Conservation (phyloP, 2,329 filamentous ascomycete species). For the Colletotrichum sansevieriae region DNA sequence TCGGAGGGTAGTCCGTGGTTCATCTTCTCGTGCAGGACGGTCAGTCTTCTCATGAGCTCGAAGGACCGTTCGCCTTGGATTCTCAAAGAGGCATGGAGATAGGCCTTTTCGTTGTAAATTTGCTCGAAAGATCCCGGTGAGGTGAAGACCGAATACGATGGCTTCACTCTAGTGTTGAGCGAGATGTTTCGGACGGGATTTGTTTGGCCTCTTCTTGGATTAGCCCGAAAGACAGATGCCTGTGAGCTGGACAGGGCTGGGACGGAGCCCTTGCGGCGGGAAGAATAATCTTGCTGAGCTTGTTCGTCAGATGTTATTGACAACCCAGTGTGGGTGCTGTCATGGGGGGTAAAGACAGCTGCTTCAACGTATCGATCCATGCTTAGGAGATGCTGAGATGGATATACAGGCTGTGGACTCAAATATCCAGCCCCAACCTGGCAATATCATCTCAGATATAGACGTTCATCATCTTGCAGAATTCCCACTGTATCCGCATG, state of each 20-base stretch:
- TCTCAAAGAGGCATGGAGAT: constrained; percentile 58
- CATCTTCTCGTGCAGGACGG: constrained; percentile 52
- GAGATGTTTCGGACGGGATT: neutral
- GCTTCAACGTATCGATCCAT: constrained; percentile 33
- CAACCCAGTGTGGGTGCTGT: neutral
- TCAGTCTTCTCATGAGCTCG: constrained; percentile 56
- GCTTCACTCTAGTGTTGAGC: constrained; percentile 18
- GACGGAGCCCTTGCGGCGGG: neutral
- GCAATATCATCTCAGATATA: constrained; percentile 15
- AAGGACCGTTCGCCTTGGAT: constrained; percentile 54
- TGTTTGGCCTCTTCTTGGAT: constrained; percentile 2
- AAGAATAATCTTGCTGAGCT: neutral
- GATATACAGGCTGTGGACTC: neutral
- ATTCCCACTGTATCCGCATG: constrained; percentile 1
- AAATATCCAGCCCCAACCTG: neutral
- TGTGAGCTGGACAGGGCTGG: neutral
- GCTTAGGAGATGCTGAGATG: neutral
- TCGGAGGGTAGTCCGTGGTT: constrained; percentile 35
- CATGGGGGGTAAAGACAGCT: constrained; percentile 12
- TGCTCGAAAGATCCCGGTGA: constrained; percentile 56
- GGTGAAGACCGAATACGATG: constrained; percentile 47
- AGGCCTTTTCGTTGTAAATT: constrained; percentile 60
- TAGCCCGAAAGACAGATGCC: neutral
- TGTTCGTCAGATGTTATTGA: neutral
- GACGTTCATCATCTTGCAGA: neutral